phyloP scores from a whole-genome alignment of 805 yeast species.

The Starmera amethionina region DNA sequence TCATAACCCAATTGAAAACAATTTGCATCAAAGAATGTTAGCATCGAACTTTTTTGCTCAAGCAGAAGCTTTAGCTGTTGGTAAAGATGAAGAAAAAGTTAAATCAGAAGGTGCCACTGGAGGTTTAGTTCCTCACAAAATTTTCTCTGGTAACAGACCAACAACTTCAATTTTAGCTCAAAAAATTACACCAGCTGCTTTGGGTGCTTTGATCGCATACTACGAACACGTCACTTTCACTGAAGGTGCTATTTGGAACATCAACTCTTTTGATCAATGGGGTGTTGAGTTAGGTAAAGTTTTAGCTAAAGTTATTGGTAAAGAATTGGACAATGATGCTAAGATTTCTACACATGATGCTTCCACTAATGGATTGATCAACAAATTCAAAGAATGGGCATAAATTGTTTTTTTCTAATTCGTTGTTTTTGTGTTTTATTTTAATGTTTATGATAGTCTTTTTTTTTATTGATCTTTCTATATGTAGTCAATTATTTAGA shows the following conservation, averaged over 20 bases:
- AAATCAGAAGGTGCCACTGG: constrained; percentile 85
- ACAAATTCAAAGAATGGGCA: constrained; percentile 86
- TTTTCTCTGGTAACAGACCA: constrained; percentile 97
- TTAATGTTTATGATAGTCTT: background rate
- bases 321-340: constrained; percentile 62
- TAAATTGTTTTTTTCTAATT: background rate
- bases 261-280: constrained; percentile 99
- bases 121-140: constrained; percentile 86
- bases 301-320: constrained; percentile 90
- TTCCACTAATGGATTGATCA: constrained; percentile 86
- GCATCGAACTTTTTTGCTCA: constrained; percentile 99
- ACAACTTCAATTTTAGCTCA: constrained; percentile 95
- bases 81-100: constrained; percentile 79
- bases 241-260: constrained; percentile 99
- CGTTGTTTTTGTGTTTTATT: background rate
- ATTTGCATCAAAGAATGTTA: constrained; percentile 94
- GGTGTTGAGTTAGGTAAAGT: constrained; percentile 99
- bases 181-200: constrained; percentile 90
- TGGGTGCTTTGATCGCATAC: constrained; percentile 95
- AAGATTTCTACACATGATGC: constrained; percentile 69
- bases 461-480: background rate
- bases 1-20: constrained; percentile 92
- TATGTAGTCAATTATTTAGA: too few species aligned
- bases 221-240: constrained; percentile 96
- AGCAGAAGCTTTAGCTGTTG: constrained; percentile 95